Evolutionary conservation across 129 eudicot genomes (phyloP).

Genomic region (Smallanthus sonchifolius): DNA sequence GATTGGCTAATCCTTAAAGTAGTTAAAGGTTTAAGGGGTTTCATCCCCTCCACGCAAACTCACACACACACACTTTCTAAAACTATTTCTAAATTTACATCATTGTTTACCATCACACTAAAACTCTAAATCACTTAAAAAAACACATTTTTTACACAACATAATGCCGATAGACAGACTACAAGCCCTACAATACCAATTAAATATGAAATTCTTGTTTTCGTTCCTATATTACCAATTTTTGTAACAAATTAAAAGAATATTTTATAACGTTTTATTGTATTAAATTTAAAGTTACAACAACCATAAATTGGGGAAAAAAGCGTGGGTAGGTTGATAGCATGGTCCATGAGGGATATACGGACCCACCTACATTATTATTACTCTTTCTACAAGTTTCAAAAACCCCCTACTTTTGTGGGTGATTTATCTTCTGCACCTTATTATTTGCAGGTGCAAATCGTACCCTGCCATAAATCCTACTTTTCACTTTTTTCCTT

Average conservation of each 20-base stretch:
- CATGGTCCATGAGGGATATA: slow-evolving; percentile 31
- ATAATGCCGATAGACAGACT: no score
- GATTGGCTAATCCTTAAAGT: no score
- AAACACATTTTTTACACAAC: no score
- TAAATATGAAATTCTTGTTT: no score
- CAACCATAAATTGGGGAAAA: not conserved
- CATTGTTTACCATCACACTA: no score
- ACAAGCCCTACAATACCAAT: no score
- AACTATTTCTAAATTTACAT: no score
- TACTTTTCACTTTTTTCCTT: not conserved
- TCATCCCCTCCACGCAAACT: no score
- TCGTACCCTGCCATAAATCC: slow-evolving; percentile 17
- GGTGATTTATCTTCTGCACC: slow-evolving; percentile 31
- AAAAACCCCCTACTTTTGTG: slow-evolving; percentile 34
- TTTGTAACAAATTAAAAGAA: not conserved
- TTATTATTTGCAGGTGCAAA: slow-evolving; percentile 30
- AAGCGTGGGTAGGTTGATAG: not conserved
- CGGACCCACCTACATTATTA: slow-evolving; percentile 28
- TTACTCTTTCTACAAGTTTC: slow-evolving; percentile 33
- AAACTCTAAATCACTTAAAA: no score
- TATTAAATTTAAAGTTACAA: not conserved
- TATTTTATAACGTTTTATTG: not conserved
- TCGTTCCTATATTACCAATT: no score
- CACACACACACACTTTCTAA: no score
- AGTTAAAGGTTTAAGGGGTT: no score